Evolutionary conservation across 164 flowering plant genomes (phyloP).

Genomic region (Nymphaea thermarum): DNA sequence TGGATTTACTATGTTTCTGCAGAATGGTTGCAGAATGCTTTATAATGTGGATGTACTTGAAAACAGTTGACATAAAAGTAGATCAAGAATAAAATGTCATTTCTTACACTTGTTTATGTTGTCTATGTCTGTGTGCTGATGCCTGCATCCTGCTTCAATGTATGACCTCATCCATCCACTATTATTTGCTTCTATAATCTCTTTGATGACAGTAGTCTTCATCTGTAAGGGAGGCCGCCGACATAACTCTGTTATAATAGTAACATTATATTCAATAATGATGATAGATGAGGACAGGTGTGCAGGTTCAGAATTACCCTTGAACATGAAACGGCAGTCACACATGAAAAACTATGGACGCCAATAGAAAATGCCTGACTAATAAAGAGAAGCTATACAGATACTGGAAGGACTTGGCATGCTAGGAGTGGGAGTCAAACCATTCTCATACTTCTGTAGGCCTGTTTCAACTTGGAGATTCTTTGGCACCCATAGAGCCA

Average conservation of each 20-base stretch:
- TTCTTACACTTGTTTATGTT: constrained; percentile 48
- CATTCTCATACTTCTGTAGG: too few relatives aligned
- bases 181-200: constrained; percentile 33
- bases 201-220: constrained; percentile 30
- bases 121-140: constrained; percentile 21
- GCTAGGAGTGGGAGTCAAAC: too few relatives aligned
- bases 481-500: too few relatives aligned
- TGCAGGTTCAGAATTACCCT: background rate
- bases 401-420: too few relatives aligned
- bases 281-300: too few relatives aligned
- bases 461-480: too few relatives aligned
- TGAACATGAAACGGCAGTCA: background rate
- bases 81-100: background rate
- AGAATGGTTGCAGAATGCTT: too few relatives aligned
- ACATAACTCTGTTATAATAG: constrained; percentile 28
- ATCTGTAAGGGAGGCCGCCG: constrained; percentile 34
- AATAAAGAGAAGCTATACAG: too few relatives aligned
- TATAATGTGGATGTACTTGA: too few relatives aligned
- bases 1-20: too few relatives aligned
- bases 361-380: background rate
- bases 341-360: background rate
- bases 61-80: background rate
- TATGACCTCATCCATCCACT: constrained; percentile 41
- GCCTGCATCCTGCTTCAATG: constrained; percentile 38
- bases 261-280: too few relatives aligned